A percentile compares a stretch with the other conserved stretches of the same genome.
phyloP scores from a whole-genome alignment of 768 basidiomycete genomes.

The Mycena galericulata region DNA sequence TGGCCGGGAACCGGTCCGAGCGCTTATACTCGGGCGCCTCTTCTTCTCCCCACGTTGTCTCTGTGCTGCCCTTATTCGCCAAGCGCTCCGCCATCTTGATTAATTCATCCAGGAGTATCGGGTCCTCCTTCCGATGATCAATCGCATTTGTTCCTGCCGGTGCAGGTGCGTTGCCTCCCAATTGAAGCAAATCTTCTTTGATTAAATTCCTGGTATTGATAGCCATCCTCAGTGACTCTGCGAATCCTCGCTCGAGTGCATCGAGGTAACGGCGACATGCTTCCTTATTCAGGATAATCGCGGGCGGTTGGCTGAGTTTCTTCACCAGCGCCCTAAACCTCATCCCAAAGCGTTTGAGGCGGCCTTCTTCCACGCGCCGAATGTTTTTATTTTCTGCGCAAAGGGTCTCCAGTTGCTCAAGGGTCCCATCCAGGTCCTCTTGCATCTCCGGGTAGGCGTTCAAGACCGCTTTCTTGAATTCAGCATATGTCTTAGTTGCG shows the following conservation, averaged over 20 bases:
- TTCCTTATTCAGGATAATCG: conserved; percentile 26
- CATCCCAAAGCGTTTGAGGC: conserved; percentile 17
- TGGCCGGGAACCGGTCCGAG: conserved; percentile 9
- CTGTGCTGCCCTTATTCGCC: conserved; percentile 3
- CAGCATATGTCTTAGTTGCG: neutral
- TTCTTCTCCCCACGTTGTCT: neutral
- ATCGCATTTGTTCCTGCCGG: neutral
- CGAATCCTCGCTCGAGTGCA: conserved; percentile 22
- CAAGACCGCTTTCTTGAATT: conserved; percentile 23
- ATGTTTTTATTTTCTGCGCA: conserved; percentile 9
- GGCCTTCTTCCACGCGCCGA: conserved; percentile 12
- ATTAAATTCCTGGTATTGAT: conserved; percentile 17
- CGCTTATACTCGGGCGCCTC: conserved; percentile 1
- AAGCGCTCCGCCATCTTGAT: conserved; percentile 26
- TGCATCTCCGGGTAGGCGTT: conserved; percentile 20
- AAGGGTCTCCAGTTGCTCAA: conserved; percentile 11
- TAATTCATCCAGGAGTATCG: conserved; percentile 17
- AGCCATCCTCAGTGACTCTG: conserved; percentile 2
- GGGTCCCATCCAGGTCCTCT: conserved; percentile 16
- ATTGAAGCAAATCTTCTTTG: conserved; percentile 7
- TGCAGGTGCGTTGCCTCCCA: neutral
- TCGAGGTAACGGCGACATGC: conserved; percentile 22
- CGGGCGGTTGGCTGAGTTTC: conserved; percentile 17
- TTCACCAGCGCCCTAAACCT: conserved; percentile 7
- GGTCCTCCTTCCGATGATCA: conserved; percentile 22